A percentile compares a stretch with the other conserved stretches of the same genome.
Conservation (phyloP, 176 grass and related monocot species). For the Ananas comosus region DNA sequence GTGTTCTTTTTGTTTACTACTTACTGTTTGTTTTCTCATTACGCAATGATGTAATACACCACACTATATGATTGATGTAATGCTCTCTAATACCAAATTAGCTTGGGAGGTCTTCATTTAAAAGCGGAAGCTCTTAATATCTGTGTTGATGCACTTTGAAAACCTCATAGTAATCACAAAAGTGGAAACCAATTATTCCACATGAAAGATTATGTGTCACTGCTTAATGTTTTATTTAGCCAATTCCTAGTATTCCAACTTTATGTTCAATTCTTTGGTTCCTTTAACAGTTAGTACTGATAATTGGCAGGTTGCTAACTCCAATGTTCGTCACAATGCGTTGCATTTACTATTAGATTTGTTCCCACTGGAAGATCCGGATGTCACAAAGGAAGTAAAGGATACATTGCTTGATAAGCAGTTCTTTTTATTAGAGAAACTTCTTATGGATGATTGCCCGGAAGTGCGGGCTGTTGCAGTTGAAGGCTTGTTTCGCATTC, state of each 20-base stretch:
- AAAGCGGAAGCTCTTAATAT: too few species aligned
- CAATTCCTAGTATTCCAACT: too few species aligned
- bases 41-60: neutral
- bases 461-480: slow-evolving; percentile 73
- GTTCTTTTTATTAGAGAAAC: slow-evolving; percentile 74
- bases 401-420: slow-evolving; percentile 77
- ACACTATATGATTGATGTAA: neutral
- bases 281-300: slow-evolving; percentile 4
- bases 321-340: slow-evolving; percentile 75
- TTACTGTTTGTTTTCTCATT: slow-evolving; percentile 2
- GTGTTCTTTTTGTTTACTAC: slow-evolving; percentile 3
- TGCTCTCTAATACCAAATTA: neutral
- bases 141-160: too few species aligned
- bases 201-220: too few species aligned
- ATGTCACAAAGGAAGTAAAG: slow-evolving; percentile 80
- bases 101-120: too few species aligned
- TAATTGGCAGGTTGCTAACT: slow-evolving; percentile 73
- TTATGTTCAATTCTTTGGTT: neutral
- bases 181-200: too few species aligned
- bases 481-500: slow-evolving; percentile 82
- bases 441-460: slow-evolving; percentile 64
- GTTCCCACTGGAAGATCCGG: slow-evolving; percentile 88
- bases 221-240: too few species aligned
- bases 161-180: too few species aligned
- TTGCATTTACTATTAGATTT: slow-evolving; percentile 86